Evolutionary conservation across 2,329 filamentous ascomycete species (phyloP).

Genomic region (Colletotrichum viniferum): DNA sequence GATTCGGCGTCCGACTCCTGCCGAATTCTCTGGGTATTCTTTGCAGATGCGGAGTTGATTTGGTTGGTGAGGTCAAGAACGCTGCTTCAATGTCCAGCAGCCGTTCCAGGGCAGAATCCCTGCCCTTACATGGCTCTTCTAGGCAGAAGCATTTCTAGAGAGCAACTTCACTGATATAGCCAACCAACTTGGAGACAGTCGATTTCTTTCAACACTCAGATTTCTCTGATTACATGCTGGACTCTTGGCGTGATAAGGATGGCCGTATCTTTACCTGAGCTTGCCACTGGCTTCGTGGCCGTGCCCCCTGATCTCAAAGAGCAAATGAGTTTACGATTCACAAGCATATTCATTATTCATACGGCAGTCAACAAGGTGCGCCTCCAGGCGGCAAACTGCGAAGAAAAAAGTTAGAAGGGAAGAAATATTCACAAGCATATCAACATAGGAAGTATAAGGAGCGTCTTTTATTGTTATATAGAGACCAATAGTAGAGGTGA

Average conservation of each 20-base stretch:
- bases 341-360: no score
- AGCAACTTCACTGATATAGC: background rate
- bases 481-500: background rate
- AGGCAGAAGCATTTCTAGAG: background rate
- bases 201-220: background rate
- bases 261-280: no score
- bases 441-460: background rate
- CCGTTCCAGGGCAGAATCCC: background rate
- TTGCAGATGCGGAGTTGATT: background rate
- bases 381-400: no score
- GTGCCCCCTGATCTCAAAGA: background rate
- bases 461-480: background rate
- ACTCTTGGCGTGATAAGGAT: fast-evolving
- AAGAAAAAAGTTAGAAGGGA: no score
- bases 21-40: background rate
- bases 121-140: background rate
- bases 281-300: background rate
- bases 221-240: background rate
- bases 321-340: background rate
- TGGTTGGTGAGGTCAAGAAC: background rate
- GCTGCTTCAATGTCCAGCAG: background rate
- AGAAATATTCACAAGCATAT: background rate
- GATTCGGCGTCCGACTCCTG: background rate
- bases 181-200: background rate
- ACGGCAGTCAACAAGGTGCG: no score